Percentiles rank a stretch among this genome's conserved stretches.
Conservation (phyloP, 2,329 filamentous ascomycete species). For the Claviceps maximensis region DNA sequence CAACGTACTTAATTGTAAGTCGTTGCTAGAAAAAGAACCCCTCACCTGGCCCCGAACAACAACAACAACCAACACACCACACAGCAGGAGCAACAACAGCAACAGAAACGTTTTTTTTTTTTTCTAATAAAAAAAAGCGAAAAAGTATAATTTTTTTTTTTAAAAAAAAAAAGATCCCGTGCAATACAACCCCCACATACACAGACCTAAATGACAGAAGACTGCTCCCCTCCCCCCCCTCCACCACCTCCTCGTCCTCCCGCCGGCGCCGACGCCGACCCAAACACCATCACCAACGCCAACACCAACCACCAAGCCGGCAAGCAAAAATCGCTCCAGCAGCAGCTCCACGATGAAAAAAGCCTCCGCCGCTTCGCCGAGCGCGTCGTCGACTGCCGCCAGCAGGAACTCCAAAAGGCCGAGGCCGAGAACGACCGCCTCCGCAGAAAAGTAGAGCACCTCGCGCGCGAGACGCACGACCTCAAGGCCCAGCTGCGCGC, state of each 20-base stretch:
- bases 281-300: no score
- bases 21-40: no score
- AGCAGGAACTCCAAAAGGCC: constrained; percentile 20
- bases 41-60: no score
- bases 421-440: constrained; percentile 18
- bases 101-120: not conserved
- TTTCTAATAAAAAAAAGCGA: no score
- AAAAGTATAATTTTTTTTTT: not conserved
- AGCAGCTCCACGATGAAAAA: constrained; percentile 18
- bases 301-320: not conserved
- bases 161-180: not conserved
- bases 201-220: not conserved
- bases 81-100: not conserved
- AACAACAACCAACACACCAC: no score
- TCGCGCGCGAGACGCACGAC: constrained; percentile 18
- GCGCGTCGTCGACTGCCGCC: constrained; percentile 22
- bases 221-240: not conserved
- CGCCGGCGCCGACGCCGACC: not conserved
- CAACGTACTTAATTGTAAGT: no score
- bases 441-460: constrained; percentile 15
- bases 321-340: constrained; percentile 10
- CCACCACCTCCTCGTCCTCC: not conserved
- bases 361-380: constrained; percentile 23
- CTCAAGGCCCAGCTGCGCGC: constrained; percentile 16
- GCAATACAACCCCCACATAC: not conserved